phyloP scores from a whole-genome alignment of 163 green algal species.

The Coccomyxa subellipsoidea region DNA sequence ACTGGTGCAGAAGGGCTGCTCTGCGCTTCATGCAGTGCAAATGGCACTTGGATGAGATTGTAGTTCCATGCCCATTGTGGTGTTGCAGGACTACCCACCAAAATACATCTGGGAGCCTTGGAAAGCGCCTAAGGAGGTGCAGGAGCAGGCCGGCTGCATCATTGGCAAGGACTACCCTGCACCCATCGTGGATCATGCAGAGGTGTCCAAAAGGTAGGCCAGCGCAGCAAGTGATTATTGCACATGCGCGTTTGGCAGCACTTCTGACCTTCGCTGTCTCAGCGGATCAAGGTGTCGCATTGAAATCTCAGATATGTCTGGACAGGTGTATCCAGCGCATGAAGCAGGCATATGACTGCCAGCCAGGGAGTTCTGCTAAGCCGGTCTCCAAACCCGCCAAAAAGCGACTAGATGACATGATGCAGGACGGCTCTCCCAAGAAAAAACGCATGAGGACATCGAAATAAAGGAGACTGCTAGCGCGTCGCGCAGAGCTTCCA shows the following conservation, averaged over 20 bases:
- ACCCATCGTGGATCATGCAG: slow-evolving; percentile 81
- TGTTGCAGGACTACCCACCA: slow-evolving; percentile 67
- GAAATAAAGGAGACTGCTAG: background rate
- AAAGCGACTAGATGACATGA: background rate
- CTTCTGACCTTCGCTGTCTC: too few species aligned
- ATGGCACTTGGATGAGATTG: too few species aligned
- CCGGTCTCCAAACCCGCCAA: background rate
- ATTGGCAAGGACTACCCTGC: slow-evolving; percentile 91
- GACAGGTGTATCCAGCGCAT: slow-evolving; percentile 1
- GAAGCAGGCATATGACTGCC: slow-evolving; percentile 6
- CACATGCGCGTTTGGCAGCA: too few species aligned
- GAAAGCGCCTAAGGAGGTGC: slow-evolving; percentile 59
- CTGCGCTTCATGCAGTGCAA: too few species aligned
- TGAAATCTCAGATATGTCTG: background rate
- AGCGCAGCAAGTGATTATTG: background rate
- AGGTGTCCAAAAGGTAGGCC: slow-evolving; percentile 30
- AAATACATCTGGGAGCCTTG: slow-evolving; percentile 98
- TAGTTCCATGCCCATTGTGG: background rate
- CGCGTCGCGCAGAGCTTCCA: background rate
- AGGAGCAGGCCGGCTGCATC: slow-evolving; percentile 76
- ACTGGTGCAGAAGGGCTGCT: too few species aligned
- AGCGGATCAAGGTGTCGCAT: too few species aligned
- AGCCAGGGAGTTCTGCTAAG: background rate
- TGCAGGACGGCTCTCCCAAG: background rate
- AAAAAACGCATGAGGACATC: background rate